phyloP scores from a whole-genome alignment of 352 stramenopile species.

The Elongisporangium undulatum region DNA sequence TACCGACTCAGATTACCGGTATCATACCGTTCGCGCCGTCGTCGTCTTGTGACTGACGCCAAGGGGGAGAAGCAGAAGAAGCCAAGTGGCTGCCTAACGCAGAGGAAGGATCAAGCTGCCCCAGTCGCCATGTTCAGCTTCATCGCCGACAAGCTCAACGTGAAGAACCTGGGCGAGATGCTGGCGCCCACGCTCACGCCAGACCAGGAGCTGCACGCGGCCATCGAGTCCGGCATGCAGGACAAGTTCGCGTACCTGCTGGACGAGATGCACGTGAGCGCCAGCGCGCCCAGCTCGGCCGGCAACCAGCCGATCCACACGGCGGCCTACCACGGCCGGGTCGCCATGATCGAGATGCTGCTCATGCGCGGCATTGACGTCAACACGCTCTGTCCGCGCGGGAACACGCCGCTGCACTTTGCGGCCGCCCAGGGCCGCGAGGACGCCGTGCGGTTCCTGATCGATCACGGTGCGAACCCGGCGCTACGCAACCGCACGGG shows the following conservation, averaged over 20 bases:
- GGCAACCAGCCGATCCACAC: constrained; percentile 86
- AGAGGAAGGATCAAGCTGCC: constrained; percentile 1
- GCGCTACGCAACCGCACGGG: constrained; percentile 74
- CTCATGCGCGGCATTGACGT: constrained; percentile 66
- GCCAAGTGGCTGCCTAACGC: not conserved
- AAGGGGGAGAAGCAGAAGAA: not conserved
- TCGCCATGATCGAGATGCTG: constrained; percentile 72
- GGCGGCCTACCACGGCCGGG: constrained; percentile 73
- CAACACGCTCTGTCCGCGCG: constrained; percentile 52
- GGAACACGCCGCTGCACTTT: constrained; percentile 83
- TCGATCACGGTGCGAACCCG: constrained; percentile 69
- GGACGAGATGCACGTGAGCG: constrained; percentile 65
- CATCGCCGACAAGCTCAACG: constrained; percentile 87
- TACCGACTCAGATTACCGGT: not conserved
- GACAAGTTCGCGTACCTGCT: constrained; percentile 73
- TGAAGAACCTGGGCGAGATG: constrained; percentile 87
- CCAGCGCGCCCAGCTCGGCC: constrained; percentile 60
- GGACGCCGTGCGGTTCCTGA: constrained; percentile 69
- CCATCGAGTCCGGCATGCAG: constrained; percentile 67
- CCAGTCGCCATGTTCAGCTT: constrained; percentile 86
- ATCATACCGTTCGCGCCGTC: not conserved
- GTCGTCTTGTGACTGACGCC: not conserved
- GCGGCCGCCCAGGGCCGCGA: constrained; percentile 73
- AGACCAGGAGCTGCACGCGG: constrained; percentile 80
- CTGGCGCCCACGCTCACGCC: constrained; percentile 81